Base-by-base conservation (phyloP, 176 grass and related monocot species). In the Eremochloa ophiuroides region DNA sequence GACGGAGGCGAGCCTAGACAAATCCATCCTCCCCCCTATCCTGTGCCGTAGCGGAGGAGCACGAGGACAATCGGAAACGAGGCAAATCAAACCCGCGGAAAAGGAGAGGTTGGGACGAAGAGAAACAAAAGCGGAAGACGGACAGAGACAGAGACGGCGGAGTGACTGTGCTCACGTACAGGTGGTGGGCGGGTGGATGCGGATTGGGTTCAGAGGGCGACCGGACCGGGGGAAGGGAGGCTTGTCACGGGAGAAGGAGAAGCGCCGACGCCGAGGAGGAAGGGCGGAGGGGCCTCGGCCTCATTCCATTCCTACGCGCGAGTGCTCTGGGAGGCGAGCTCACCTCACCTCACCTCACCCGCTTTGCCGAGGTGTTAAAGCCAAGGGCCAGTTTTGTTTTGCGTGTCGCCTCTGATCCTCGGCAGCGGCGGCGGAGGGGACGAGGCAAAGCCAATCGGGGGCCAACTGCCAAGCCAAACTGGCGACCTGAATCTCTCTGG, bases 21-120 rank as follows among this genome's bases (percentile, higher is more conserved):
- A 84, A 91, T 94, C 92, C 92, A 94, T n/a, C n/a, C n/a, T n/a
- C n/a, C n/a, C n/a, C 51, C 51, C 22, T 55, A 55, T 55, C 51
- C 51, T 55, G 51, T 55, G 23, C 4, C 7, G 20, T 22, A n/a
- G 51, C 18, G 14, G 53, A 85, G n/a, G n/a, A n/a, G n/a, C 22
- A 29, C 74, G 31, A 10, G 18, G 40, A 13, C 60, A 25, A 38
- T 37, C 30, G 47, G 27, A 48, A 16, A n/a, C n/a, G 1, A n/a
- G n/a, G n/a, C 11, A 17, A 35, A 69, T 79, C 75, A 85, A 37
- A 50, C 27, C 66, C 56, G 8, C 42, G 13, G 56, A 46, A 78
- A 62, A 62, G 51, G 51, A 55, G 51, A 62, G 2, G 53, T 43
- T 7, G 25, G 25, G 9, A 43, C n/a, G 1, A 8, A n/a, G 35